Evolutionary conservation across 495 filamentous ascomycete species (phyloP).

Genomic region (Xylaria cubensis): DNA sequence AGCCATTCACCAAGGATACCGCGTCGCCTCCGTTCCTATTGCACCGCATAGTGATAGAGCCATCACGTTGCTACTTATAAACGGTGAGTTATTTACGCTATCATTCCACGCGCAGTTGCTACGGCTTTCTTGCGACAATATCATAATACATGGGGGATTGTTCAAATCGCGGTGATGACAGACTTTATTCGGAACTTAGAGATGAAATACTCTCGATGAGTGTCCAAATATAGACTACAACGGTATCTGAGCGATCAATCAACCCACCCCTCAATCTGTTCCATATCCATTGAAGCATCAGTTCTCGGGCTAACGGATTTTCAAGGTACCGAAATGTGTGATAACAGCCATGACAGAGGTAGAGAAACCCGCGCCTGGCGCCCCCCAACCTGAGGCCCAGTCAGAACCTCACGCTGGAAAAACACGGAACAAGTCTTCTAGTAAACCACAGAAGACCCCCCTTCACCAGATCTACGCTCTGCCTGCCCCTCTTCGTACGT

Average conservation of each 20-base stretch:
- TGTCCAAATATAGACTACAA: constrained; percentile 90
- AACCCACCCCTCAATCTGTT: constrained; percentile 19
- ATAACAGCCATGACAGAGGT: constrained; percentile 48
- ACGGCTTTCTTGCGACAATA: not conserved
- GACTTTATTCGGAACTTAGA: constrained; percentile 60
- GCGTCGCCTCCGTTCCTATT: not conserved
- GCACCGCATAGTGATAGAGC: not conserved
- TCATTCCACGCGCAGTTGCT: not conserved
- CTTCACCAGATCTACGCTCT: constrained; percentile 76
- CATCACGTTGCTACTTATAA: constrained; percentile 18
- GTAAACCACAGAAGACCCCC: constrained; percentile 40
- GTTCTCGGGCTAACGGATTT: constrained; percentile 33
- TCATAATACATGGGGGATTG: not conserved
- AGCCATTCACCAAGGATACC: not conserved
- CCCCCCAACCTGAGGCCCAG: constrained; percentile 31
- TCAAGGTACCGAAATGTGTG: constrained; percentile 47
- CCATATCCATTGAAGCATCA: not conserved
- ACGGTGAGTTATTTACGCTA: constrained; percentile 14
- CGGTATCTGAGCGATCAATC: constrained; percentile 88
- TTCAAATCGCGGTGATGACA: constrained; percentile 65
- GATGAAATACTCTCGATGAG: constrained; percentile 81
- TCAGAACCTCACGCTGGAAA: constrained; percentile 19
- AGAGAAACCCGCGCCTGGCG: constrained; percentile 34
- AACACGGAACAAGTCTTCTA: constrained; percentile 20
- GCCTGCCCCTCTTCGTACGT: constrained; percentile 77